Base-by-base conservation (phyloP, 768 basidiomycete species). In the Leccinum boreale region DNA sequence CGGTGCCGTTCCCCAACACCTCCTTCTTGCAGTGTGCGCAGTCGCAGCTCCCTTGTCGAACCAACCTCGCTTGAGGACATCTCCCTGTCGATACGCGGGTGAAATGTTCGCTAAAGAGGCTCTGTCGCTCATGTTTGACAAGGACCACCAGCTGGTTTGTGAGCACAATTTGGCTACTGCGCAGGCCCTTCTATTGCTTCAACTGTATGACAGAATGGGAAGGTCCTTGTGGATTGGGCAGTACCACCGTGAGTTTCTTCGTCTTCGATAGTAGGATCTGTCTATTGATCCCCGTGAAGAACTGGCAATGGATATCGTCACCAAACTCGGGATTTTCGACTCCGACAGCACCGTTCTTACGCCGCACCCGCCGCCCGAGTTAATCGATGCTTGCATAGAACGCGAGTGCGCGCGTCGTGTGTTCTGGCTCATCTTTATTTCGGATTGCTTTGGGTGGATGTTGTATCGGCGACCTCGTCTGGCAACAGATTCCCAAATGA, bases 331-430 rank as follows among this genome's bases (percentile, higher is more conserved):
- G 59, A 81, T 89, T 33, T 83, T 85, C 65, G 78, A 78, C 61
- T 81, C 84, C 39, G 86, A 89, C 58, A 79, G 81, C 63, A 81
- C 84, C 35, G 78, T 80, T 55, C 76, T 83, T 59, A 81, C 86
- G 39, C 81, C 85, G 49, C 73, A 81, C 45, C 83, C 84, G 52
- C 78, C 84, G 58, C 75, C 82, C 53, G 81, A 83, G 53, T 83
- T 83, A 62, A 83, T 84, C 23, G 79, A 85, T 60, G 76, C 77
- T 54, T 81, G 81, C 49, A 83, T 89, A 62, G 85, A 90, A 65
- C 86, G 84, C 58, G 90, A 93, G 75, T 87, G 87, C 59, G 77
- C 85, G n/a, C 85, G 90, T 48, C 84, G 90, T 56, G 84, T 88
- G 57, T 91, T 92, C 72, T 92, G 90, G 90, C 77, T 89, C 55